Evolutionary conservation across 2,329 filamentous ascomycete genomes (phyloP), one percentile per base, ranked within the genome.

Genomic region (Fusarium sp.): DNA sequence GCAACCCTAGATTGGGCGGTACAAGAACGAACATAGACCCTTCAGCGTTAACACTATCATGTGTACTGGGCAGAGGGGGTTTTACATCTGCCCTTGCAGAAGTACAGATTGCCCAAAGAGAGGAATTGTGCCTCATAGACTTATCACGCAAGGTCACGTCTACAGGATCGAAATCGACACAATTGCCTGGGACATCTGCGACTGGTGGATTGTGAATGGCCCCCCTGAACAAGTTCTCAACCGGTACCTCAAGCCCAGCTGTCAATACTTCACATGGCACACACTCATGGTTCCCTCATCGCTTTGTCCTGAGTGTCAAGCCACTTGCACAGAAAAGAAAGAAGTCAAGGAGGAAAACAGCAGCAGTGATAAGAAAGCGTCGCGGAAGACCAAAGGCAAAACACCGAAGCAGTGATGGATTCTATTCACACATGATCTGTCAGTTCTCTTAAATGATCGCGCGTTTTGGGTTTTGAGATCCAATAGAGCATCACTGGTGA

Each of bases 171-270:
- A 75, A 41, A 34, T 72, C 13, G 72, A 71, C 37, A 71, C 63
- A n/a, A 59, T 68, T 27, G 63, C 61, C 6, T 75, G 74, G 74
- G 65, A 75, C 5, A 74, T 75, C 7, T 75, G 74, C 59, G 61
- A 70, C 16, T 75, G 72, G 72, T 75, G 74, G 74, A 64, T 75
- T 43, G 48, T 59, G 21, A 68, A 76, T 28, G 74, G 74, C 8
- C 74, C 74, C 3, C 61, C 72, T 30, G 71, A 75, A n/a, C 71
- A 74, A 20, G 74, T 76, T 6, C 59, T 76, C 32, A 75, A 75
- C 50, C 68, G 74, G 20, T 75, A 70, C 20, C 49, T 76, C 34
- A 74, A 74, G 32, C 74, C 74, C 30, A 71, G 58, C n/a, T 75
- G 74, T 25, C 46, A 58, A 40, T 48, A 68, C 11, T 74, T 75